Percentiles rank a stretch among this genome's conserved stretches.
phyloP scores from a whole-genome alignment of 495 filamentous ascomycete genomes.

The Evansstolkia leycettana region DNA sequence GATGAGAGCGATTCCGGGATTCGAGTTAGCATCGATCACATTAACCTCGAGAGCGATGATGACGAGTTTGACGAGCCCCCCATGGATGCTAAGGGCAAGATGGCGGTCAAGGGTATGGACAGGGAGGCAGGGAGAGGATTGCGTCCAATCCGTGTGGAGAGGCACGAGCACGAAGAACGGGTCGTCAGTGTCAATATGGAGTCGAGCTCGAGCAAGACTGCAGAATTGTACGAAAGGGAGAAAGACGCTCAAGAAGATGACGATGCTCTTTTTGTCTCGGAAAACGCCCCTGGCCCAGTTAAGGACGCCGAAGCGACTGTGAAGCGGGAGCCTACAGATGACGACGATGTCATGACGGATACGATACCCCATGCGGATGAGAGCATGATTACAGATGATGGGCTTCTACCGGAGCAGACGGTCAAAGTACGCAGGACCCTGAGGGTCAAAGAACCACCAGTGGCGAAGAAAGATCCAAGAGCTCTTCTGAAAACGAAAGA shows the following conservation, averaged over 20 bases:
- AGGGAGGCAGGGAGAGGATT: conserved; percentile 15
- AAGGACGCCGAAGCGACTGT: conserved; percentile 15
- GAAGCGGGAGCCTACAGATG: conserved; percentile 35
- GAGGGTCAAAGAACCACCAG: conserved; percentile 9
- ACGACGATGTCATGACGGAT: conserved; percentile 25
- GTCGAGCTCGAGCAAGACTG: conserved; percentile 33
- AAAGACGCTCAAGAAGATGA: conserved; percentile 12
- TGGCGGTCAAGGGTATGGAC: conserved; percentile 9
- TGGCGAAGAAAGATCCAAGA: conserved; percentile 17
- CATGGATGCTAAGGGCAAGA: conserved; percentile 24
- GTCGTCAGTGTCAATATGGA: conserved; percentile 39
- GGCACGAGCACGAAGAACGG: conserved; percentile 40
- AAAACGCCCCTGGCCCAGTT: conserved; percentile 10
- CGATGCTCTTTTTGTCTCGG: conserved; percentile 19
- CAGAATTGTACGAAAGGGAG: conserved; percentile 24
- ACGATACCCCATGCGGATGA: conserved; percentile 16
- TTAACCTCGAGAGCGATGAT: conserved; percentile 34
- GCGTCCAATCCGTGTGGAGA: conserved; percentile 35
- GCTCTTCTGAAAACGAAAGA: conserved; percentile 30
- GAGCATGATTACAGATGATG: conserved; percentile 19
- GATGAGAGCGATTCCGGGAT: conserved; percentile 30
- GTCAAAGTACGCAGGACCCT: conserved; percentile 28
- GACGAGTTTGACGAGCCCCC: conserved; percentile 13
- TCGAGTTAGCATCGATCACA: conserved; percentile 37
- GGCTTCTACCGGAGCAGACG: conserved; percentile 23